Conservation (phyloP, 2,329 filamentous ascomycete genomes). For the Niveomyces coronatus region DNA sequence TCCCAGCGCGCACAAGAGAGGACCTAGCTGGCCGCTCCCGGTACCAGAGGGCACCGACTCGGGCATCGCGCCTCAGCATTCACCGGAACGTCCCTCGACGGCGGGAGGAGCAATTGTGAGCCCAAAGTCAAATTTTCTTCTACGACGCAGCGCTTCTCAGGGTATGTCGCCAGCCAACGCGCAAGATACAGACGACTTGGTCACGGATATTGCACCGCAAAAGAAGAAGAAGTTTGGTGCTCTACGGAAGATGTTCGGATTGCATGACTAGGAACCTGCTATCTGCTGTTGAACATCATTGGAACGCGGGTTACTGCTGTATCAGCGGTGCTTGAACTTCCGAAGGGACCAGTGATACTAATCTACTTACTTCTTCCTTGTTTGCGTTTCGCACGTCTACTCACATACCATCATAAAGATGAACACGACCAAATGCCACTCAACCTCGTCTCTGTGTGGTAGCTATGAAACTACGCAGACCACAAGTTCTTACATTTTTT, state of each 20-base stretch:
- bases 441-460: no score
- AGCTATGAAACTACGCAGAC: no score
- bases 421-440: no score
- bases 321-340: no score
- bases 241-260: slow-evolving; percentile 54
- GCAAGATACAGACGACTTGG: slow-evolving; percentile 2
- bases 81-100: slow-evolving; percentile 23
- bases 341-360: no score
- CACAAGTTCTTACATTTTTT: no score
- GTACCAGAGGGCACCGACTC: slow-evolving; percentile 22
- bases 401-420: no score
- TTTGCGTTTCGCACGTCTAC: no score
- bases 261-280: slow-evolving; percentile 30
- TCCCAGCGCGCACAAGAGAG: slow-evolving; percentile 19
- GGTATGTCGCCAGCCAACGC: slow-evolving; percentile 16
- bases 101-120: slow-evolving; percentile 19
- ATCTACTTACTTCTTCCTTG: no score
- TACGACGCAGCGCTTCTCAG: slow-evolving; percentile 28
- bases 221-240: slow-evolving; percentile 59
- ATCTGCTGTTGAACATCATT: slow-evolving; percentile 3
- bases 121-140: slow-evolving; percentile 21
- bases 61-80: slow-evolving; percentile 18
- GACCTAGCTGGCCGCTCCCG: slow-evolving; percentile 24
- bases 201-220: slow-evolving; percentile 13
- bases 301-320: no score